A percentile compares a stretch with the other conserved stretches of the same genome.
Evolutionary conservation across 768 basidiomycete species (phyloP).

Genomic region (Fistulinella prunicolor): DNA sequence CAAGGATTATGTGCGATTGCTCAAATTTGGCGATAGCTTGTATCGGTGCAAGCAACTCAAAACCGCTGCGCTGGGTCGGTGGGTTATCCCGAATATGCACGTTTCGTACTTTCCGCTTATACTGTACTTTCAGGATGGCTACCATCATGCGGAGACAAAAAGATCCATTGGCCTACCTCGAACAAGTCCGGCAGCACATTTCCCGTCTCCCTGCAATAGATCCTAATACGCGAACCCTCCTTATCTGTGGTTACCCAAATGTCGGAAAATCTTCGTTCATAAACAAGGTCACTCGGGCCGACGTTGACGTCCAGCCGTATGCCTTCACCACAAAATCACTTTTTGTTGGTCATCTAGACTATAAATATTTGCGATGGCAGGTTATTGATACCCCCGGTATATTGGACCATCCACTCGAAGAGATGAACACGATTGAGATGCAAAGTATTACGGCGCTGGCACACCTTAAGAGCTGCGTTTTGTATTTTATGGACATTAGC

Average conservation of each 20-base stretch:
- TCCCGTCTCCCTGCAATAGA: slow-evolving; percentile 98
- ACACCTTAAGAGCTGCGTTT: slow-evolving; percentile 87
- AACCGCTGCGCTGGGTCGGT: slow-evolving; percentile 95
- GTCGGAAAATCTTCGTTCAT: slow-evolving; percentile 99
- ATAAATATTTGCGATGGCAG: slow-evolving; percentile 99
- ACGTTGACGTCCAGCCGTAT: slow-evolving; percentile 99
- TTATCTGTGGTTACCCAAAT: slow-evolving; percentile 98
- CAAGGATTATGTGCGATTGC: slow-evolving; percentile 93
- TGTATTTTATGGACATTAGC: slow-evolving; percentile 99
- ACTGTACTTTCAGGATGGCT: slow-evolving; percentile 70
- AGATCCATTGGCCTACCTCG: slow-evolving; percentile 96
- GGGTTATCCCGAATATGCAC: slow-evolving; percentile 28
- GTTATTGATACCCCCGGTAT: slow-evolving; percentile 99
- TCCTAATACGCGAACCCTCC: slow-evolving; percentile 94
- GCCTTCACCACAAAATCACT: slow-evolving; percentile 99
- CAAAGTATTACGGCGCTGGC: slow-evolving; percentile 98
- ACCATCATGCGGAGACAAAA: slow-evolving; percentile 99
- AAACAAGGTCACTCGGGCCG: slow-evolving; percentile 98
- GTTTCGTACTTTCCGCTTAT: slow-evolving; percentile 1
- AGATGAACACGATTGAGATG: slow-evolving; percentile 99
- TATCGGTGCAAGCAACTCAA: slow-evolving; percentile 99
- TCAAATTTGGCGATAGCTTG: slow-evolving; percentile 97
- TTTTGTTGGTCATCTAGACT: slow-evolving; percentile 97
- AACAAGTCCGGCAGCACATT: slow-evolving; percentile 99
- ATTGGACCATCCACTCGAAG: slow-evolving; percentile 95